Conservation (phyloP, 139 green algal species). For the Yamagishiella unicocca region DNA sequence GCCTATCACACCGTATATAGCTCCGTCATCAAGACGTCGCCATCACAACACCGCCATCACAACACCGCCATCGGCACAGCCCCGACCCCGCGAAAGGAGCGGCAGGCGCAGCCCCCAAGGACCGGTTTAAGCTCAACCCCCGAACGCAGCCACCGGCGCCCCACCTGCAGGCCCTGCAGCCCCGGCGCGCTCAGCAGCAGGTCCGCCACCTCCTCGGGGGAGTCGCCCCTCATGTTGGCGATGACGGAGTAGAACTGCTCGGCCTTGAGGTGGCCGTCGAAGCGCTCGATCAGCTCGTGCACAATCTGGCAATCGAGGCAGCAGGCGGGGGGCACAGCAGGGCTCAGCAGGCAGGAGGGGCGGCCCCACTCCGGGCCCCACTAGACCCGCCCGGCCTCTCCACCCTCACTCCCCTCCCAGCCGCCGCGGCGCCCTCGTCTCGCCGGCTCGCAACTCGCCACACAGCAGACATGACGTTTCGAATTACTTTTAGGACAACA, state of each 20-base stretch:
- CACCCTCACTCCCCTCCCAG: too few species aligned
- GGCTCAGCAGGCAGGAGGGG: constrained; percentile 55
- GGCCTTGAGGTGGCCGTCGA: constrained; percentile 96
- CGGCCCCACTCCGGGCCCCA: too few species aligned
- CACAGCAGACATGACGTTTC: too few species aligned
- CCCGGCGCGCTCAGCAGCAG: constrained; percentile 66
- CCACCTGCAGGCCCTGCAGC: constrained; percentile 78
- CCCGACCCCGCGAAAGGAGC: background rate
- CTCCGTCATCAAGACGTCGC: too few species aligned
- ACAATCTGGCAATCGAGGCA: constrained; percentile 55
- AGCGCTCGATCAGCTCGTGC: constrained; percentile 96
- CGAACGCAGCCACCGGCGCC: too few species aligned
- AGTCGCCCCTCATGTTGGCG: constrained; percentile 90
- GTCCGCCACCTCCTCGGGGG: constrained; percentile 83
- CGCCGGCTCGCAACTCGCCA: too few species aligned
- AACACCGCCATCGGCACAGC: background rate
- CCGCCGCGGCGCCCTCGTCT: too few species aligned
- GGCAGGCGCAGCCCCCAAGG: too few species aligned
- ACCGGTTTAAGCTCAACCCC: too few species aligned
- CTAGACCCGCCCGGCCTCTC: too few species aligned
- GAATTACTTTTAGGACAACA: too few species aligned
- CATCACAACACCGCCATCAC: background rate
- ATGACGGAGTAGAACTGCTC: constrained; percentile 92
- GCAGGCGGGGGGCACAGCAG: background rate
- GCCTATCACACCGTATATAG: too few species aligned